Evolutionary conservation across 768 basidiomycete species (phyloP).

Genomic region (Pseudohyphozyma bogoriensis): DNA sequence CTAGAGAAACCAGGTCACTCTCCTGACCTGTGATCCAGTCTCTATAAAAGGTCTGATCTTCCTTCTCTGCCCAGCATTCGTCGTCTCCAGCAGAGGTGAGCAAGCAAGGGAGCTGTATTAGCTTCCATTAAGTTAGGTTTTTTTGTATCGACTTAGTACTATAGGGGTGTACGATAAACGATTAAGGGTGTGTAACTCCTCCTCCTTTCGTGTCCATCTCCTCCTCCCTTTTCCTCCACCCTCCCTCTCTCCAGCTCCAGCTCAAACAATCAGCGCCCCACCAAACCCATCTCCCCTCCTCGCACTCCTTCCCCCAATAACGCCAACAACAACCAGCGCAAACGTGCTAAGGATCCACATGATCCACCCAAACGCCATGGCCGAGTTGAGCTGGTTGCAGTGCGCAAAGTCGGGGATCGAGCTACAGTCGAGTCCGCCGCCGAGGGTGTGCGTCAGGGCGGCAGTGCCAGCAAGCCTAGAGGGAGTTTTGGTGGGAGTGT

Average conservation of each 20-base stretch:
- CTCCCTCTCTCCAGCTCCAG: neutral
- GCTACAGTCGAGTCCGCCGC: constrained; percentile 13
- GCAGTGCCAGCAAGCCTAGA: constrained; percentile 30
- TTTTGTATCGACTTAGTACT: too few relatives aligned
- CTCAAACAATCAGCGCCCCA: constrained; percentile 10
- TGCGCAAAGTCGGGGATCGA: constrained; percentile 4
- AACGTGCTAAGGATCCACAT: constrained; percentile 29
- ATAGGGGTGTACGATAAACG: neutral
- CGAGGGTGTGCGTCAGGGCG: constrained; percentile 22
- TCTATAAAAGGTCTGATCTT: too few relatives aligned
- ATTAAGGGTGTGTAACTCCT: too few relatives aligned
- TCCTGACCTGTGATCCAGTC: too few relatives aligned
- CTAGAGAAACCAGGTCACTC: too few relatives aligned
- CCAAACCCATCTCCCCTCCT: constrained; percentile 28
- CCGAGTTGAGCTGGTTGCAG: constrained; percentile 27
- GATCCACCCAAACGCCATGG: constrained; percentile 32
- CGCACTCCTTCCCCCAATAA: constrained; percentile 9
- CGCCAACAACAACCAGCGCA: constrained; percentile 8
- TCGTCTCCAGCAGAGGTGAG: too few relatives aligned
- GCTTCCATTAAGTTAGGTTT: too few relatives aligned
- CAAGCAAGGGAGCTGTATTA: too few relatives aligned
- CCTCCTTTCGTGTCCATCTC: neutral
- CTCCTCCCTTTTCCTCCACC: neutral
- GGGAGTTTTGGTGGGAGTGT: neutral
- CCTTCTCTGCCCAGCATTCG: too few relatives aligned